Evolutionary conservation across 306 rosid species (phyloP).

Genomic region (Glycine soja): DNA sequence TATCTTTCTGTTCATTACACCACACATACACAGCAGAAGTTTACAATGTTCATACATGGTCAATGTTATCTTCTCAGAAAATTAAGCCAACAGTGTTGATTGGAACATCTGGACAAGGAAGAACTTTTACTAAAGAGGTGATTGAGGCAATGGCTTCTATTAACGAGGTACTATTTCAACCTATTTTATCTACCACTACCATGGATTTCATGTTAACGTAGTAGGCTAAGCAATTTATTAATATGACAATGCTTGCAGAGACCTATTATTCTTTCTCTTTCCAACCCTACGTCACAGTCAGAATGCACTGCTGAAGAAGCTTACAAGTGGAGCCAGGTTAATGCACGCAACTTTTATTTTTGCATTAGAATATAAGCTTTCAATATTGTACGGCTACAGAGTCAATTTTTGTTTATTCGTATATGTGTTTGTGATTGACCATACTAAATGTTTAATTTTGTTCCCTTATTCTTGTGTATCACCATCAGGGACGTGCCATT

Average conservation of each 20-base stretch:
- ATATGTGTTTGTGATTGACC: conserved; percentile 9
- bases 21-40: not conserved
- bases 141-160: conserved; percentile 81
- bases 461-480: too few species aligned
- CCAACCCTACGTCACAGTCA: conserved; percentile 64
- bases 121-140: conserved; percentile 82
- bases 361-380: too few species aligned
- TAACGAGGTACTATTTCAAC: conserved; percentile 68
- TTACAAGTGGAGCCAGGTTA: conserved; percentile 59
- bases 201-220: conserved; percentile 18
- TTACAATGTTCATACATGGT: not conserved
- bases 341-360: not conserved
- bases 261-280: conserved; percentile 61
- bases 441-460: not conserved
- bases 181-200: not conserved
- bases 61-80: conserved; percentile 56
- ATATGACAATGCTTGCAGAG: conserved; percentile 44
- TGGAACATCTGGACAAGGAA: conserved; percentile 95
- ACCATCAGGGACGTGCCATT: conserved; percentile 79
- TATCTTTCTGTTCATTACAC: conserved; percentile 37
- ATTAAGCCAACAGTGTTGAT: conserved; percentile 94
- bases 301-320: conserved; percentile 70
- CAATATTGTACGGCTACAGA: too few species aligned
- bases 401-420: not conserved
- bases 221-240: conserved; percentile 7